These are phyloP conservation scores for Neurospora sp. DNA, from an alignment of 495 filamentous ascomycete species.

Conservation along the genomic window DNA sequence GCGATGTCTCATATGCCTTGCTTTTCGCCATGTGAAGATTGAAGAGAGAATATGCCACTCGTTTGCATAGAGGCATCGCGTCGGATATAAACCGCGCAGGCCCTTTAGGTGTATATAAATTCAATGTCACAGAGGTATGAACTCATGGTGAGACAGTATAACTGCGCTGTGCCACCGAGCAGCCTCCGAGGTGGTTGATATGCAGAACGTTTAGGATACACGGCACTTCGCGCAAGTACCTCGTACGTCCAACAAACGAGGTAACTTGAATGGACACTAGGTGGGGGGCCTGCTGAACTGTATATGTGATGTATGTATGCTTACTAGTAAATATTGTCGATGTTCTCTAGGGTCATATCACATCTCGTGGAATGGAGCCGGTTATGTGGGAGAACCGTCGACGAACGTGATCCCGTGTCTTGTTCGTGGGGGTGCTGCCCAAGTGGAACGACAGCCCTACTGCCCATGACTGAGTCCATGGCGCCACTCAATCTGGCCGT, in stretches of 20 bases:
- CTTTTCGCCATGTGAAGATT: background rate
- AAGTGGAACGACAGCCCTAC: background rate
- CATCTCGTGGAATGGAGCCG: background rate
- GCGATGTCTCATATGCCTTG: background rate
- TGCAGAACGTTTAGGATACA: background rate
- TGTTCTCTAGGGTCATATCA: background rate
- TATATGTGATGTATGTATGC: background rate
- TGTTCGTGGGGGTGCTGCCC: background rate
- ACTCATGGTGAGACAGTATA: background rate
- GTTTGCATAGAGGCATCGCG: background rate
- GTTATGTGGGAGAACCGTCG: background rate
- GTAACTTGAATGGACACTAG: background rate
- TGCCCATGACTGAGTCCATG: background rate
- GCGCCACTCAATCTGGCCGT: background rate
- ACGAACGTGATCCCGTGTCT: background rate
- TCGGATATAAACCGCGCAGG: background rate
- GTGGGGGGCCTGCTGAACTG: background rate
- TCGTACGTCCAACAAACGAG: background rate
- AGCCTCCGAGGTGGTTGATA: background rate
- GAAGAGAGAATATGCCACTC: background rate
- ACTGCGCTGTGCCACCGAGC: background rate
- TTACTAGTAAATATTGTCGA: background rate
- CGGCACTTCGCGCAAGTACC: background rate
- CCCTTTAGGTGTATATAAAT: background rate
- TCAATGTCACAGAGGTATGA: background rate